Base-by-base conservation (phyloP, 129 eudicot genomes). In the Flaveria ramosissima region DNA sequence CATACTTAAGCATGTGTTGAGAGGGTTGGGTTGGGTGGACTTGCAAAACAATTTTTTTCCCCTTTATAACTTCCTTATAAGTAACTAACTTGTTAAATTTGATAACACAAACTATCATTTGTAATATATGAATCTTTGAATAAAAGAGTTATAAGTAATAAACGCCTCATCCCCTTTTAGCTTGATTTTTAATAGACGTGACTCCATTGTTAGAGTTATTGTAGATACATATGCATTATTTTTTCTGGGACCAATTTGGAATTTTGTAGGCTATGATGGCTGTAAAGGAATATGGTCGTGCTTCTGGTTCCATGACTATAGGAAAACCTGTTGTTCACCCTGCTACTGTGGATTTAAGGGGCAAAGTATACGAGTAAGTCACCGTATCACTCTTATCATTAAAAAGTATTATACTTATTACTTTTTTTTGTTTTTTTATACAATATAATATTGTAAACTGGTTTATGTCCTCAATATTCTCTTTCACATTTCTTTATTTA, bases 261-360 rank as follows among this genome's bases (percentile, higher is more conserved):
- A 27, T 19, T 62, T 50, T 50, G 5, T 74, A 94, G 97, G 96
- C 99, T 65, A 94, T 94, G 99, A 87, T 94, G 97, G 89, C 93
- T 24, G 96, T 94, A 19, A 91, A 83, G 86, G 90, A 87, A 32
- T 89, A 86, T 73, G 96, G 97, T 24, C 93, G 81, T 81, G 97
- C 97, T 72, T 84, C 88, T 79, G 97, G 96, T 16, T 85, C 96
- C 48, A 68, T 84, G 74, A 77, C 73, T 39, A 87, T 89, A 52
- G 99, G 99, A 42, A 86, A 86, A 76, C 97, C 97, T 20, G 97
- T 94, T 70, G 77, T 94, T 53, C 96, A 94, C 88, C 88, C 90
- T 45, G 90, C 96, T 53, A 82, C 81, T 2, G 99, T 94, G 61
- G 99, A 94, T 78, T 72, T 94, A 73, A 94, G 86, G 78, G 93